Conservation (phyloP, 2,329 filamentous ascomycete species). For the Botrytis cinerea region DNA sequence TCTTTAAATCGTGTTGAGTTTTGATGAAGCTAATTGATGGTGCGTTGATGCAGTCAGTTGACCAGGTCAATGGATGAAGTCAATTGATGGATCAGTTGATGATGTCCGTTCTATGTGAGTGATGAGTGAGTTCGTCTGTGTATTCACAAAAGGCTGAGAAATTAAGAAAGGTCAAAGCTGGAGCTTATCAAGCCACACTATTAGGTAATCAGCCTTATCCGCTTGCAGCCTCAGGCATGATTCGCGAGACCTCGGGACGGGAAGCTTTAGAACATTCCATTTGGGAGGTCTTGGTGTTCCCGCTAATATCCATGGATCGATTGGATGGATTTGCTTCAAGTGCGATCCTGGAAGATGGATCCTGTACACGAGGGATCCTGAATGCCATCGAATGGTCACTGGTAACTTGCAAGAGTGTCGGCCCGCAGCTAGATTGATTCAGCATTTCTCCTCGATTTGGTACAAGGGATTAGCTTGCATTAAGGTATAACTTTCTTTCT, state of each 20-base stretch:
- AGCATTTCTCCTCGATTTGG: not conserved
- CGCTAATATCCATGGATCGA: not conserved
- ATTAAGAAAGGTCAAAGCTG: slow-evolving; percentile 4
- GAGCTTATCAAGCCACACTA: not conserved
- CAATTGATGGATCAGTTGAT: not conserved
- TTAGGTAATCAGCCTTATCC: slow-evolving; percentile 24
- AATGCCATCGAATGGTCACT: not conserved
- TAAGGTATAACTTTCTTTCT: not conserved
- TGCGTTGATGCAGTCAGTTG: not conserved
- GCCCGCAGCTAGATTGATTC: not conserved
- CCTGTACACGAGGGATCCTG: not conserved
- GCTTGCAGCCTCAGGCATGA: not conserved
- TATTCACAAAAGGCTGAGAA: slow-evolving; percentile 11
- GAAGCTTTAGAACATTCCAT: not conserved
- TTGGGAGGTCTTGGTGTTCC: not conserved
- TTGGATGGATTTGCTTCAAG: not conserved
- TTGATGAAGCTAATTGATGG: not conserved
- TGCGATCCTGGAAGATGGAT: not conserved
- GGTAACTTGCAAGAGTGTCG: not conserved
- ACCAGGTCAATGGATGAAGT: not conserved
- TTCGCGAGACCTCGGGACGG: not conserved
- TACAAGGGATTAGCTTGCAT: not conserved
- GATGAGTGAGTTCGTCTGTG: not conserved
- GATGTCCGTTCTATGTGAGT: not conserved
- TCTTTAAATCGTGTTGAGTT: not conserved